phyloP scores from a whole-genome alignment of 176 grass and related monocot genomes.

The Raddia guianensis region DNA sequence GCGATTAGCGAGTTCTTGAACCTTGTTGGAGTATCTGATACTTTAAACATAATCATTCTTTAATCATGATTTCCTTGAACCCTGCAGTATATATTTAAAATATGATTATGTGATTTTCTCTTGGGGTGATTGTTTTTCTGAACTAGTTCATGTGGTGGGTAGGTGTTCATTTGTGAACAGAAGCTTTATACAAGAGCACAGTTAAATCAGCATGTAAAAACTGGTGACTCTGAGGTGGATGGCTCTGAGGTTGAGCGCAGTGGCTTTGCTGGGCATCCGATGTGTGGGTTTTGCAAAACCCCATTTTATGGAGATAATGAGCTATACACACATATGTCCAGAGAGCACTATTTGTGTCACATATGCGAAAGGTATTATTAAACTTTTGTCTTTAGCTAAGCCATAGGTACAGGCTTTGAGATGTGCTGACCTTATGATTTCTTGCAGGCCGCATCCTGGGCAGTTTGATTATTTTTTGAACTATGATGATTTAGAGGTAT shows the following conservation, averaged over 20 bases:
- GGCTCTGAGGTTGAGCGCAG: slow-evolving; percentile 86
- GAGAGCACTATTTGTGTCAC: slow-evolving; percentile 80
- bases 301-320: slow-evolving; percentile 96
- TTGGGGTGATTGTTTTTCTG: slow-evolving; percentile 14
- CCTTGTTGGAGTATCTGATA: background rate
- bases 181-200: slow-evolving; percentile 85
- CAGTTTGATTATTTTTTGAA: slow-evolving; percentile 84
- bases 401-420: background rate
- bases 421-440: slow-evolving; percentile 31
- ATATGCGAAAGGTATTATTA: slow-evolving; percentile 78
- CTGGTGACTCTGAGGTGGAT: slow-evolving; percentile 94
- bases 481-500: slow-evolving; percentile 92
- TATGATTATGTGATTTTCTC: background rate
- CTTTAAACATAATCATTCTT: background rate
- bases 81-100: background rate
- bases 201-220: slow-evolving; percentile 75
- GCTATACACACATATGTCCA: slow-evolving; percentile 80
- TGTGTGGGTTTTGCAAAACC: slow-evolving; percentile 74
- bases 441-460: slow-evolving; percentile 73
- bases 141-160: background rate
- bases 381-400: slow-evolving; percentile 16
- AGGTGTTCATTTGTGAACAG: slow-evolving; percentile 98
- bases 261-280: slow-evolving; percentile 85
- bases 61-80: slow-evolving; percentile 1
- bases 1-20: too few relatives aligned